A percentile compares a stretch with the other conserved stretches of the same genome.
phyloP scores from a whole-genome alignment of 805 yeast genomes.

The Lachancea nothofagi region DNA sequence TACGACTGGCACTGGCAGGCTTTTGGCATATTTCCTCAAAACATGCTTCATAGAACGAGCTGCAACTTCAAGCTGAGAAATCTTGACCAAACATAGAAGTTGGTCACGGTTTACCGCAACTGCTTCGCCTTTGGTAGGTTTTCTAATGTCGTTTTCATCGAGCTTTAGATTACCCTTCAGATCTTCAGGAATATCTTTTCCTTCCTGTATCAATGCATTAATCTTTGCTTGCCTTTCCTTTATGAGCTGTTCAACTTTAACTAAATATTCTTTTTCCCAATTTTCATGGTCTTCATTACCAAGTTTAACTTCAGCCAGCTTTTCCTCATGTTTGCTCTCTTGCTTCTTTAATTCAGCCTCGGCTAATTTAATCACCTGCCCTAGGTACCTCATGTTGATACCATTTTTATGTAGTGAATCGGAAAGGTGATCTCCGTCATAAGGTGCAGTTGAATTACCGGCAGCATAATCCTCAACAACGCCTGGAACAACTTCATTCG shows the following conservation, averaged over 20 bases:
- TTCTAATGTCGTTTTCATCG: constrained; percentile 31
- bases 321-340: constrained; percentile 18
- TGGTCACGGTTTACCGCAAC: constrained; percentile 33
- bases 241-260: constrained; percentile 29
- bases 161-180: constrained; percentile 31
- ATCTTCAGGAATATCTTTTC: constrained; percentile 34
- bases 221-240: constrained; percentile 35
- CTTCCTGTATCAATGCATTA: constrained; percentile 29
- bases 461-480: constrained; percentile 41
- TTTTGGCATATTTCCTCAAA: constrained; percentile 44
- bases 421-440: constrained; percentile 76
- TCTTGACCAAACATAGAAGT: constrained; percentile 42
- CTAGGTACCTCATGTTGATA: constrained; percentile 84
- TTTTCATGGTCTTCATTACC: constrained; percentile 31
- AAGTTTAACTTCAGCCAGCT: constrained; percentile 23
- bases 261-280: constrained; percentile 30
- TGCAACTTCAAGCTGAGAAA: constrained; percentile 59
- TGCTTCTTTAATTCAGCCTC: constrained; percentile 26
- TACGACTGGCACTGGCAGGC: constrained; percentile 48
- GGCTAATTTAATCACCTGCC: constrained; percentile 38
- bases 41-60: constrained; percentile 76
- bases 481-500: constrained; percentile 55
- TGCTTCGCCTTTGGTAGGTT: constrained; percentile 33
- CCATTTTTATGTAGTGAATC: constrained; percentile 70
- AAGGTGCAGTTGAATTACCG: constrained; percentile 52